Percentiles rank a stretch among this genome's conserved stretches.
Conservation (phyloP, 139 green algal species). For the Chlorella sp. region DNA sequence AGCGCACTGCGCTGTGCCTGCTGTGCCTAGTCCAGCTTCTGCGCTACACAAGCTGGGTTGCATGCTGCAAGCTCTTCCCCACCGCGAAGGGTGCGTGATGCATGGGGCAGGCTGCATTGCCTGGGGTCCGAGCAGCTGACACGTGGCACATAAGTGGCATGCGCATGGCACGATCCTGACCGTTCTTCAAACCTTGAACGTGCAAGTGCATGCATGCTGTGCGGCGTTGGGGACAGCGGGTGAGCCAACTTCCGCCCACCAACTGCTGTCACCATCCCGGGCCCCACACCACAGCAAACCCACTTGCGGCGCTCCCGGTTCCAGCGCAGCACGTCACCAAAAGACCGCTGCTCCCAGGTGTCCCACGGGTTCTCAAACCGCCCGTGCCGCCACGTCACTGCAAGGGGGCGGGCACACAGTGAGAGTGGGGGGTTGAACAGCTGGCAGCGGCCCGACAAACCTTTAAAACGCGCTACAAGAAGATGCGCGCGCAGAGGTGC, state of each 20-base stretch:
- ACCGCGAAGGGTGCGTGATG: too few species aligned
- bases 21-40: too few species aligned
- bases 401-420: background rate
- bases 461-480: too few species aligned
- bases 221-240: too few species aligned
- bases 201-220: background rate
- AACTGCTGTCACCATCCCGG: background rate
- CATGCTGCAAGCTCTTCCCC: too few species aligned
- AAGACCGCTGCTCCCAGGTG: slow-evolving; percentile 46
- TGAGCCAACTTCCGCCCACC: background rate
- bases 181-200: too few species aligned
- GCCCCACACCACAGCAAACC: background rate
- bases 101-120: too few species aligned
- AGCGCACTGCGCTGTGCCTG: too few species aligned
- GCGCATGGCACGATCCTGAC: too few species aligned
- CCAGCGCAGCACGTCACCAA: slow-evolving; percentile 41
- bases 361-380: slow-evolving; percentile 55
- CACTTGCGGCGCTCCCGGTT: slow-evolving; percentile 20
- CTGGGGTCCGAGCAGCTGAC: background rate
- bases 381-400: slow-evolving; percentile 17
- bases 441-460: too few species aligned
- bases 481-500: too few species aligned
- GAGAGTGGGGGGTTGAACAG: background rate
- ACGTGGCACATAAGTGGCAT: background rate
- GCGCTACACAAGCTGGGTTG: too few species aligned